Percentiles rank a stretch among this genome's conserved stretches.
phyloP scores from a whole-genome alignment of 2,329 filamentous ascomycete species.

The Sphaerulina musiva region DNA sequence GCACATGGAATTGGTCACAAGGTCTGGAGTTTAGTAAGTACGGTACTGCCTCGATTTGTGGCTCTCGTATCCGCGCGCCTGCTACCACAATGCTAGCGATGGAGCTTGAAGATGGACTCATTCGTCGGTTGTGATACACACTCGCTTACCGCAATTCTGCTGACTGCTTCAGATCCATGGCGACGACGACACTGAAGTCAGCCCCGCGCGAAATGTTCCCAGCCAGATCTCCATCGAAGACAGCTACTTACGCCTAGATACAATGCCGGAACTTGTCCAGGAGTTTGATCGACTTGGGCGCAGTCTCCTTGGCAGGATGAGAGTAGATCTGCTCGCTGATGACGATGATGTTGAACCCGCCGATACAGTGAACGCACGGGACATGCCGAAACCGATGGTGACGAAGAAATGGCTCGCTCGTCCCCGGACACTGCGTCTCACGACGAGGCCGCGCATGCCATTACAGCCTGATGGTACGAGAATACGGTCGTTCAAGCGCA shows the following conservation, averaged over 20 bases:
- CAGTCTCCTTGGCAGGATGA: slow-evolving; percentile 72
- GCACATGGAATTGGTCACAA: slow-evolving; percentile 65
- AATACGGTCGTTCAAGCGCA: slow-evolving; percentile 57
- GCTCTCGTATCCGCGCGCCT: background rate
- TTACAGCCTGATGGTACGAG: slow-evolving; percentile 50
- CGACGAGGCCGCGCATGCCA: slow-evolving; percentile 59
- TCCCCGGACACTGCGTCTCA: slow-evolving; percentile 74
- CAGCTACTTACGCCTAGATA: slow-evolving; percentile 69
- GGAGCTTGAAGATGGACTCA: background rate
- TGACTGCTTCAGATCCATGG: slow-evolving; percentile 56
- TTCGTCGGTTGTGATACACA: background rate
- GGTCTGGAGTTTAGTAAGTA: slow-evolving; percentile 58
- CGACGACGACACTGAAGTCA: slow-evolving; percentile 67
- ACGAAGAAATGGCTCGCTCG: slow-evolving; percentile 63
- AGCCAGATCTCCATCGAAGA: slow-evolving; percentile 93
- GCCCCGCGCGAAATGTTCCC: slow-evolving; percentile 63
- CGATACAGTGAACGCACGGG: slow-evolving; percentile 29
- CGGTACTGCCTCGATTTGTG: background rate
- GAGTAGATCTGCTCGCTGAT: slow-evolving; percentile 61
- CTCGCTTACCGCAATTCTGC: background rate
- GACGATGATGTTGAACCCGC: slow-evolving; percentile 35
- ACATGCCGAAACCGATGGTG: slow-evolving; percentile 11
- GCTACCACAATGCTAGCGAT: background rate
- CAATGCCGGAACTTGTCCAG: slow-evolving; percentile 55
- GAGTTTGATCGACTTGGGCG: slow-evolving; percentile 63